Evolutionary conservation across 2,329 filamentous ascomycete genomes (phyloP).

Genomic region (Hypoxylon sp.): DNA sequence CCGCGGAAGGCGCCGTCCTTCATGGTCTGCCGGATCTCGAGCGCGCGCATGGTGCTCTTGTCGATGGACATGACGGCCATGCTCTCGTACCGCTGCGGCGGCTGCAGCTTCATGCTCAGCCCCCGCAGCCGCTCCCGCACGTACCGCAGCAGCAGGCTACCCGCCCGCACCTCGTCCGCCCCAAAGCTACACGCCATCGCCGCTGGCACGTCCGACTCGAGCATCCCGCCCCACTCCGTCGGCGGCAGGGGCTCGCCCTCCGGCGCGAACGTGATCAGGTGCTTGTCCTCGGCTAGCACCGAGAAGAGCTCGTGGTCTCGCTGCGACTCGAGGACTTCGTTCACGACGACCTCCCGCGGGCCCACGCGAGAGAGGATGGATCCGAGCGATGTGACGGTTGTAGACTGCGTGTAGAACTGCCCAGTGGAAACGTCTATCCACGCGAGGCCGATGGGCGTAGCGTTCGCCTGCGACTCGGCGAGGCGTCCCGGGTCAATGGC

Average conservation of each 20-base stretch:
- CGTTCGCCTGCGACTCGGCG: conserved; percentile 17
- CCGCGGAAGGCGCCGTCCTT: conserved; percentile 81
- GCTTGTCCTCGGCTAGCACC: conserved; percentile 76
- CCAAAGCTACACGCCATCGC: conserved; percentile 66
- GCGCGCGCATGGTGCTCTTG: conserved; percentile 85
- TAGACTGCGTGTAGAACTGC: conserved; percentile 86
- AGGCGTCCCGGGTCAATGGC: conserved; percentile 13
- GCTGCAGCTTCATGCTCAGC: conserved; percentile 80
- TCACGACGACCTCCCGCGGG: conserved; percentile 84
- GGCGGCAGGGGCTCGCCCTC: conserved; percentile 57
- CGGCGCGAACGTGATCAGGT: conserved; percentile 77
- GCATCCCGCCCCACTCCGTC: conserved; percentile 75
- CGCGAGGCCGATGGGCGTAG: conserved; percentile 69
- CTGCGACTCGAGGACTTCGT: conserved; percentile 66
- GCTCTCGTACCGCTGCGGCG: conserved; percentile 76
- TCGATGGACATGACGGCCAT: conserved; percentile 89
- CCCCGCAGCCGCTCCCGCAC: conserved; percentile 81
- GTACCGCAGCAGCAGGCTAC: conserved; percentile 83
- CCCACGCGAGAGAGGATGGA: conserved; percentile 83
- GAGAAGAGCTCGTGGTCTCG: conserved; percentile 68
- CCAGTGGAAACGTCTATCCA: conserved; percentile 97
- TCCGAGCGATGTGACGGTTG: conserved; percentile 74
- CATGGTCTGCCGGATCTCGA: conserved; percentile 89
- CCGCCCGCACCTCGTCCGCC: conserved; percentile 74
- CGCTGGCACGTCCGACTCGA: conserved; percentile 74